Evolutionary conservation across 106 monocot species (phyloP).

Genomic region (Dioscorea alata): DNA sequence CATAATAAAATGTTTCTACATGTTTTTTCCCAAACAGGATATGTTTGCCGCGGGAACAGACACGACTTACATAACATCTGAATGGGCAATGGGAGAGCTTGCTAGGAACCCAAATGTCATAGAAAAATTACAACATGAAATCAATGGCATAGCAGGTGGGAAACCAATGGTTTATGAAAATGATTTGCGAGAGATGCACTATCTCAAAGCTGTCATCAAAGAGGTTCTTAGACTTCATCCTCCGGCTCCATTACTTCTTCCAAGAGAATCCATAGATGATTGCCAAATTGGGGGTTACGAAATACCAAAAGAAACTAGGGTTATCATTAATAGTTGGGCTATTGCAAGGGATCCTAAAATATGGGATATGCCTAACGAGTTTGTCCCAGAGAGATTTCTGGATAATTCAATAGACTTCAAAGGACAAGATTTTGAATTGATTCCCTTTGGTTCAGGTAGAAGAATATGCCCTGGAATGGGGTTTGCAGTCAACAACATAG

Average conservation of each 20-base stretch:
- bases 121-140: slow-evolving; percentile 31
- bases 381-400: too few species aligned
- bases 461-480: too few species aligned
- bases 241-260: slow-evolving; percentile 16
- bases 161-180: slow-evolving; percentile 4
- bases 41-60: slow-evolving; percentile 32
- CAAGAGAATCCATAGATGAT: slow-evolving; percentile 9
- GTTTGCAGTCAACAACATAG: too few species aligned
- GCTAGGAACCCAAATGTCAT: slow-evolving; percentile 15
- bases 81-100: slow-evolving; percentile 39
- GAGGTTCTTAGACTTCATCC: slow-evolving; percentile 28
- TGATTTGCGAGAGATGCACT: background rate
- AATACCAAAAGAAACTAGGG: slow-evolving; percentile 5
- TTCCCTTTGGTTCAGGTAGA: too few species aligned
- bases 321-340: slow-evolving; percentile 8
- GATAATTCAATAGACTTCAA: too few species aligned
- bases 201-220: slow-evolving; percentile 18
- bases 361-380: too few species aligned
- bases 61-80: slow-evolving; percentile 18
- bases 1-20: too few species aligned
- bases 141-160: background rate
- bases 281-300: slow-evolving; percentile 5
- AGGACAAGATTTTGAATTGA: too few species aligned
- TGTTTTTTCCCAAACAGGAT: too few species aligned
- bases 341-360: too few species aligned